Evolutionary conservation across 495 filamentous ascomycete species (phyloP), one percentile per base, ranked within the genome.

Genomic region (Oidiodendron maius): DNA sequence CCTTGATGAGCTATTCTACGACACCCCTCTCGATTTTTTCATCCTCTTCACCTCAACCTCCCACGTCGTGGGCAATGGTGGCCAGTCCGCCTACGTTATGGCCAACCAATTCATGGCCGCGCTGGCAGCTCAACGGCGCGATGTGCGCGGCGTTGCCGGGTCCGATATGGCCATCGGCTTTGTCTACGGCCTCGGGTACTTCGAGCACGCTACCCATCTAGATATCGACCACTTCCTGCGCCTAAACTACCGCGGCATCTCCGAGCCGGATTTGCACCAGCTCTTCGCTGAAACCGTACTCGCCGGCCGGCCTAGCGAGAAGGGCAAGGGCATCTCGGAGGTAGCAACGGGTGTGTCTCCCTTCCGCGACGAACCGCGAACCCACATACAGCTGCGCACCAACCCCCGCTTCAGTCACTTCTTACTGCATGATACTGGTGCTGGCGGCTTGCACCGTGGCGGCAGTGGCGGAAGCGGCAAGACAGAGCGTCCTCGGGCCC

Each of bases 191-290:
- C 61, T 79, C 6, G 80, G 80, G 0, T 78, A 79, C 43, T 55
- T 81, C 17, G 30, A 26, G 4, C 44, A 46, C n/a, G 3, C 18
- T 9, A 22, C n/a, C n/a, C n/a, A 20, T 35, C 3, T 9, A 1
- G 41, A 25, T 10, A 9, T 48, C 13, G 10, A 32, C 15, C 16
- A 46, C 3, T 38, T n/a, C 9, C 6, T n/a, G n/a, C n/a, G n/a
- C n/a, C n/a, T n/a, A n/a, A n/a, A n/a, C 11, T 66, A 17, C 72
- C 67, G 48, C n/a, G n/a, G n/a, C n/a, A 73, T 82, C 43, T 80
- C 78, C 1, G 80, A 84, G 53, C 65, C 67, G 4, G 78, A 83
- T 45, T 61, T 82, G 40, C 77, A 78, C 26, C 75, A 81, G 48
- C 69, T 80, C 52, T 81, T 85, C 52, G 66, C 76, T 9, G 79